A percentile compares a stretch with the other conserved stretches of the same genome.
Conservation (phyloP, 805 yeast genomes). For the Saturnispora gosingensis region DNA sequence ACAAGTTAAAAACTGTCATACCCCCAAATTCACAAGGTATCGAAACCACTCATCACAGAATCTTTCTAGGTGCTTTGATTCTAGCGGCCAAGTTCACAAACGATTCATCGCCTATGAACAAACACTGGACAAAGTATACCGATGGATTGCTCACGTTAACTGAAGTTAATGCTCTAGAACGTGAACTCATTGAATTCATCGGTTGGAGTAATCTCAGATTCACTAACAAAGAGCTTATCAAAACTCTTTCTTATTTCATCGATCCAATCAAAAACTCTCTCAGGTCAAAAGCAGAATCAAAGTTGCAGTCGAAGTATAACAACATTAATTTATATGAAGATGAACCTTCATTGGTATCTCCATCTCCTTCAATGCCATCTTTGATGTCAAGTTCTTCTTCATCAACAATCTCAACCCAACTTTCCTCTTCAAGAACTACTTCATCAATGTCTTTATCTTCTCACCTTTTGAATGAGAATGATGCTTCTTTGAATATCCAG, state of each 20-base stretch:
- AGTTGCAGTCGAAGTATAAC: constrained; percentile 1
- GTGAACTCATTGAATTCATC: constrained; percentile 72
- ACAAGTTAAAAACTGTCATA: constrained; percentile 62
- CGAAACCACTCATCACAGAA: constrained; percentile 87
- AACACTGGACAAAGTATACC: constrained; percentile 93
- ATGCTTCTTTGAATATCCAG: constrained; percentile 1
- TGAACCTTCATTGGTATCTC: background rate
- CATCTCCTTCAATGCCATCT: constrained; percentile 11
- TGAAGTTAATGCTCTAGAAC: constrained; percentile 86
- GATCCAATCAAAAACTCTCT: constrained; percentile 57
- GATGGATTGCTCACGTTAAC: constrained; percentile 66
- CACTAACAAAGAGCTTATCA: constrained; percentile 57
- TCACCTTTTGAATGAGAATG: background rate
- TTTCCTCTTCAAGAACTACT: constrained; percentile 22
- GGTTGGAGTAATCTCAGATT: constrained; percentile 75
- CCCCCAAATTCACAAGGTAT: constrained; percentile 89
- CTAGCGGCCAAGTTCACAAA: constrained; percentile 88
- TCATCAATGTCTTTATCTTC: constrained; percentile 24
- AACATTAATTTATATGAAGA: background rate
- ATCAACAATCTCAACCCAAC: constrained; percentile 16
- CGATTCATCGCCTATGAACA: constrained; percentile 91
- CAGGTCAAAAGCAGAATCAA: constrained; percentile 15
- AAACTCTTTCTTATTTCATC: constrained; percentile 66
- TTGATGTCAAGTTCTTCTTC: constrained; percentile 10
- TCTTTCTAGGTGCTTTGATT: constrained; percentile 80